Base-by-base conservation (phyloP, 2,329 filamentous ascomycete genomes). In the Mycosphaerelloides madeirae region DNA sequence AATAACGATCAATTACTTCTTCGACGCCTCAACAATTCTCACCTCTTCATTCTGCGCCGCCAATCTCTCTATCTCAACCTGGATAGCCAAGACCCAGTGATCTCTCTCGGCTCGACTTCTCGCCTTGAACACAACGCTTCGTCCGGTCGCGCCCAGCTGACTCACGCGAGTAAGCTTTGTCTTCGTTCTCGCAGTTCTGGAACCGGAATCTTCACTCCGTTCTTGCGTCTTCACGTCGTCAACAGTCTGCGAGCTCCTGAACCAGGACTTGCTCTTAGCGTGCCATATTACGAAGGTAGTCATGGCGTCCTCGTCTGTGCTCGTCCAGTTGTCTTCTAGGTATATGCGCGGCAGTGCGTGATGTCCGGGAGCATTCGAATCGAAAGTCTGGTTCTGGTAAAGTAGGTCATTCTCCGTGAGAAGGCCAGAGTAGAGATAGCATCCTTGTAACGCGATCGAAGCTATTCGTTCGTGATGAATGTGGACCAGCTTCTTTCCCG, bases 281-380 rank as follows among this genome's bases (percentile, higher is more conserved):
- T 81, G 76, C 80, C 80, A 84, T 32, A 84, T 68, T n/a, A 83
- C 80, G 57, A 84, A 84, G 2, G 77, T 80, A 0, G 78, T 81
- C 66, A 80, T 80, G n/a, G 76, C 75, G 54, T 83, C 80, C 55
- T 83, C 80, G 52, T 84, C 80, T 0, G 73, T 75, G 19, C 71
- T 76, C 15, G 78, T 83, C 74, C 78, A 82, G 14, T 72, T 72
- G 50, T 83, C 79, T 41, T 78, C 72, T 25, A 77, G 71, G 55
- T 81, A 83, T 3, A 81, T 73, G 2, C 78, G 68, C 2, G 80
- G 80, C 8, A 83, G 63, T 2, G 78, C 75, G 46, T 77, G 72
- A 42, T 77, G 74, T 12, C 80, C 78, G 0, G 80, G 80, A 31
- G 73, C 72, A 50, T 81, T 81, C 40, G 72, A 74, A 57, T 83